Base-by-base conservation (phyloP, 306 rosid genomes). In the Nissolia schottii region DNA sequence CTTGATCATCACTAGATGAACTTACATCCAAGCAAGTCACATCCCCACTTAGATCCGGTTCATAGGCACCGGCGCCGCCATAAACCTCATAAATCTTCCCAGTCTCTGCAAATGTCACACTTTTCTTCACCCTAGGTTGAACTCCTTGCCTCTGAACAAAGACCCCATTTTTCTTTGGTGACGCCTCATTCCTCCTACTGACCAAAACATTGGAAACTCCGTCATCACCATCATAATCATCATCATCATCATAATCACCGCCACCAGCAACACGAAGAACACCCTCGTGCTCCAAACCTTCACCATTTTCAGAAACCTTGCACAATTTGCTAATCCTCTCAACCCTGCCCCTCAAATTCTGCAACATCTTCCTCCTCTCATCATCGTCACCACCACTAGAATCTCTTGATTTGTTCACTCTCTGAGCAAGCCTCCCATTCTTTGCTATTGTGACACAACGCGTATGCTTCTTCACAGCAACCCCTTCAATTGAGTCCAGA, bases 71-170 rank as follows among this genome's bases (percentile, higher is more conserved):
- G 66, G 62, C 53, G 69, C 66, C 70, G 72, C 83, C 68, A 61
- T 74, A 82, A 58, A 86, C 73, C 82, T 80, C 86, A 18, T 1
- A 84, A 71, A 81, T 22, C 43, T 83, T 81, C 77, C 78, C 86
- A 77, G 81, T 76, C 77, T 91, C 96, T 0, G 92, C 89, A 84
- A 94, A 94, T 37, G 86, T 86, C 79, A 89, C 97, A 61, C 77
- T 87, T 76, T 85, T 91, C 84, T 88, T 91, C 83, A 67, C 85
- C 79, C 79, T 85, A 77, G 93, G 86, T 32, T 86, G 88, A 82
- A 67, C 62, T 19, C 43, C 83, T 20, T 71, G 55, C 80, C 71
- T 77, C 38, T 67, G 80, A 38, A 71, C 79, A 72, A 76, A 76
- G 0, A 59, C 73, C 71, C 72, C 83, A 51, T 71, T 82, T 60